phyloP scores from a whole-genome alignment of 495 filamentous ascomycete species.

The Aspergillus affinis region DNA sequence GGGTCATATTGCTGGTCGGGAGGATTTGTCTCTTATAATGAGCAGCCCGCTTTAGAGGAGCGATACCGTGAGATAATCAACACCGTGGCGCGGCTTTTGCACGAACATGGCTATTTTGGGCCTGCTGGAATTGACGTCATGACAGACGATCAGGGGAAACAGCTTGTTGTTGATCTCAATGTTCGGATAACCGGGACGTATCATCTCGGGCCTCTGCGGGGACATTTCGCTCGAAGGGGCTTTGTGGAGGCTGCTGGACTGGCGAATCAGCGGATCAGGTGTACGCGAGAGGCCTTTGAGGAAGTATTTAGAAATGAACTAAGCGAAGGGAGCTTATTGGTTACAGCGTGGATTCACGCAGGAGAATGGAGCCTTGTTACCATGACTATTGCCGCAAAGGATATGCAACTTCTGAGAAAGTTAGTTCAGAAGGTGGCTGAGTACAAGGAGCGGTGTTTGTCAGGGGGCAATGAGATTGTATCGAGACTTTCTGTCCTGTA shows the following conservation, averaged over 20 bases:
- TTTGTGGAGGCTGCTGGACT: constrained; percentile 5
- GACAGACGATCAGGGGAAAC: background rate
- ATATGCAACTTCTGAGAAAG: background rate
- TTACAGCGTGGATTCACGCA: constrained; percentile 7
- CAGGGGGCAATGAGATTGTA: background rate
- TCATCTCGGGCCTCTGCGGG: constrained; percentile 9
- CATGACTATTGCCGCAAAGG: constrained; percentile 2
- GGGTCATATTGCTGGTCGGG: constrained; percentile 3
- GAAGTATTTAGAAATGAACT: background rate
- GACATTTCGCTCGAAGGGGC: constrained; percentile 7
- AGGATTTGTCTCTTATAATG: constrained; percentile 6
- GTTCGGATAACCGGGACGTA: constrained; percentile 13
- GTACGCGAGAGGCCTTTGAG: constrained; percentile 1
- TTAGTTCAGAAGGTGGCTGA: background rate
- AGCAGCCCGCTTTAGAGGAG: background rate
- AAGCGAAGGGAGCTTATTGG: background rate
- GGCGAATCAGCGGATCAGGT: background rate
- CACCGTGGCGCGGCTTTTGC: constrained; percentile 1
- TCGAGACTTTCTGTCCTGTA: too few relatives aligned
- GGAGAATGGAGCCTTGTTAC: constrained; percentile 1
- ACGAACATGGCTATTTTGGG: constrained; percentile 10
- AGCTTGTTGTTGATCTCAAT: constrained; percentile 14
- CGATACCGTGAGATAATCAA: constrained; percentile 1
- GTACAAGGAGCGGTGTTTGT: background rate
- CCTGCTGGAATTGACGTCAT: constrained; percentile 11